Percentiles rank a stretch among this genome's conserved stretches.
These are phyloP conservation scores for Tricholoma terreum DNA, from an alignment of 768 basidiomycete species.

Conservation along the genomic window DNA sequence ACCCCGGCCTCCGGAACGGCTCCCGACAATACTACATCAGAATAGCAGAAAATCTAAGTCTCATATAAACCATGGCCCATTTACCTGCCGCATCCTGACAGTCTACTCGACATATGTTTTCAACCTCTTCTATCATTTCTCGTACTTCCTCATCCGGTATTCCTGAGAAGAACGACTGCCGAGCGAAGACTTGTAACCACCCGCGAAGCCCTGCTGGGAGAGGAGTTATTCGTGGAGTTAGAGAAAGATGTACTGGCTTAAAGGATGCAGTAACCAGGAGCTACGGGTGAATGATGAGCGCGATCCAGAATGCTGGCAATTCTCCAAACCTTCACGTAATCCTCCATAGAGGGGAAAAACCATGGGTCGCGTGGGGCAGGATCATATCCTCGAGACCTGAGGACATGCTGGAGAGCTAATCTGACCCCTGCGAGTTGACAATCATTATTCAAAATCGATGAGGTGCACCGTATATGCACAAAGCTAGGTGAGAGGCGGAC, in stretches of 20 bases:
- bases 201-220: constrained; percentile 51
- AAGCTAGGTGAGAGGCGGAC: constrained; percentile 29
- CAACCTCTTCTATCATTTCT: constrained; percentile 61
- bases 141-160: constrained; percentile 53
- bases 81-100: constrained; percentile 55
- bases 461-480: neutral
- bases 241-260: constrained; percentile 46
- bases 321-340: constrained; percentile 52
- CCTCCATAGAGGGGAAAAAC: constrained; percentile 75
- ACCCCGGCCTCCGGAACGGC: neutral
- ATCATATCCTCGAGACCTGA: constrained; percentile 53
- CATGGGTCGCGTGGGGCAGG: constrained; percentile 69
- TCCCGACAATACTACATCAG: constrained; percentile 20
- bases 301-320: constrained; percentile 9
- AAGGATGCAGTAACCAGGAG: constrained; percentile 58
- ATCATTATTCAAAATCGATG: neutral
- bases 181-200: constrained; percentile 69
- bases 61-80: constrained; percentile 73
- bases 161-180: constrained; percentile 54
- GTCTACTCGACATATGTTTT: constrained; percentile 52
- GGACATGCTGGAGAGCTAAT: constrained; percentile 49
- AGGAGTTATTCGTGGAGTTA: constrained; percentile 55
- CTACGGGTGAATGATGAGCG: constrained; percentile 28
- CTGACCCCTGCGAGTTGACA: constrained; percentile 51
- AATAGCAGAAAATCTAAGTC: constrained; percentile 62